Percentiles rank a stretch among this genome's conserved stretches.
phyloP scores from a whole-genome alignment of 1,284 basidiomycete species.

The Austroboletus novae-zelandiae region DNA sequence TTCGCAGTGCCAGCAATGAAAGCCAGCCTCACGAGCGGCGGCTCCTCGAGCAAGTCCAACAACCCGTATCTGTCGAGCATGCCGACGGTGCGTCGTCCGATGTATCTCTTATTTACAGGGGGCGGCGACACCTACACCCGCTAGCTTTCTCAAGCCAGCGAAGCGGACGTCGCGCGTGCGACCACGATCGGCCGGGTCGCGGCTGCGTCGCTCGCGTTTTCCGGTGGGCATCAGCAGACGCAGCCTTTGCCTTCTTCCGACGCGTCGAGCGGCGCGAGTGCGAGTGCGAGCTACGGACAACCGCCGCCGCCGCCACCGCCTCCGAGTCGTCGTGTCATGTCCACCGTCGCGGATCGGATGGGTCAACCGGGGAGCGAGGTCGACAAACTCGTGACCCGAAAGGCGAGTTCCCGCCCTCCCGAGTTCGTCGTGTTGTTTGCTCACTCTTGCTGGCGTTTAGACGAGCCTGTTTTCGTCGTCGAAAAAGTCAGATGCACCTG shows the following conservation, averaged over 20 bases:
- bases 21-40: slow-evolving; percentile 34
- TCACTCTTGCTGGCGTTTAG: too few relatives aligned
- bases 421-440: too few relatives aligned
- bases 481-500: slow-evolving; percentile 27
- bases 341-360: not conserved
- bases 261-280: too few relatives aligned
- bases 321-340: slow-evolving; percentile 39
- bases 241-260: not conserved
- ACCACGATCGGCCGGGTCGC: slow-evolving; percentile 42
- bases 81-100: slow-evolving; percentile 16
- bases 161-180: slow-evolving; percentile 28
- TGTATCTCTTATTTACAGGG: too few relatives aligned
- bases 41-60: slow-evolving; percentile 20
- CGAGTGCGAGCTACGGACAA: too few relatives aligned
- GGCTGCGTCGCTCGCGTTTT: slow-evolving; percentile 46
- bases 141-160: not conserved
- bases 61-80: slow-evolving; percentile 29
- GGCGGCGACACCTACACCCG: too few relatives aligned
- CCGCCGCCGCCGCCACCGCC: too few relatives aligned
- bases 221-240: slow-evolving; percentile 13
- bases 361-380: slow-evolving; percentile 17
- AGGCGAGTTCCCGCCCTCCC: slow-evolving; percentile 12
- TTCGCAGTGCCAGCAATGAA: slow-evolving; percentile 39
- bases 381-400: slow-evolving; percentile 28
- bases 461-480: slow-evolving; percentile 16